Evolutionary conservation across 106 monocot species (phyloP).

Genomic region (Dioscorea dumetorum): DNA sequence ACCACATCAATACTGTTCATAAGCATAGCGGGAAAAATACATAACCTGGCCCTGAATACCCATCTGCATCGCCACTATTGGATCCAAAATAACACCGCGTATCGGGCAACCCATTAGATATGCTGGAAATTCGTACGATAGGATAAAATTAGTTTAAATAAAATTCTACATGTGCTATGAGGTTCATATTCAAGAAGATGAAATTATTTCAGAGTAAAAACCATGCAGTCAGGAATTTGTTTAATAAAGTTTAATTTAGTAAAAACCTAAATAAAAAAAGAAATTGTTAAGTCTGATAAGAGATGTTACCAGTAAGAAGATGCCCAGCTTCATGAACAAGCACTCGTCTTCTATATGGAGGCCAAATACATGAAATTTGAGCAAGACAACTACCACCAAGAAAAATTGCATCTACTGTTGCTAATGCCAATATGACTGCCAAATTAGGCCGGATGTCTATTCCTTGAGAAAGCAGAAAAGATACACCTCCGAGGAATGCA

Average conservation of each 20-base stretch:
- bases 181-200: not conserved
- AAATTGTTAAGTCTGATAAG: not conserved
- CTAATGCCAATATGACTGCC: conserved; percentile 64
- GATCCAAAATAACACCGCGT: conserved; percentile 94
- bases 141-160: not conserved
- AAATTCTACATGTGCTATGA: too few species aligned
- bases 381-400: conserved; percentile 92
- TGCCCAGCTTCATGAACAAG: conserved; percentile 99
- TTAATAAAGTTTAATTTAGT: not conserved
- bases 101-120: conserved; percentile 96
- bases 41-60: conserved; percentile 88
- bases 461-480: conserved; percentile 71
- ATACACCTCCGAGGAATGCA: conserved; percentile 63
- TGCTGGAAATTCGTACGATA: conserved; percentile 34
- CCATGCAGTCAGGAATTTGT: too few species aligned
- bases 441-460: conserved; percentile 86
- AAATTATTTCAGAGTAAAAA: not conserved
- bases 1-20: too few species aligned
- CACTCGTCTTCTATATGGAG: conserved; percentile 75
- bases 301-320: conserved; percentile 65
- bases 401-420: conserved; percentile 66
- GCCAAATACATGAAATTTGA: conserved; percentile 84
- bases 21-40: too few species aligned
- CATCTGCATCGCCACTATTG: conserved; percentile 93
- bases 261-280: not conserved